Evolutionary conservation across 2,329 filamentous ascomycete genomes (phyloP).

Genomic region (Cordyceps sp.): DNA sequence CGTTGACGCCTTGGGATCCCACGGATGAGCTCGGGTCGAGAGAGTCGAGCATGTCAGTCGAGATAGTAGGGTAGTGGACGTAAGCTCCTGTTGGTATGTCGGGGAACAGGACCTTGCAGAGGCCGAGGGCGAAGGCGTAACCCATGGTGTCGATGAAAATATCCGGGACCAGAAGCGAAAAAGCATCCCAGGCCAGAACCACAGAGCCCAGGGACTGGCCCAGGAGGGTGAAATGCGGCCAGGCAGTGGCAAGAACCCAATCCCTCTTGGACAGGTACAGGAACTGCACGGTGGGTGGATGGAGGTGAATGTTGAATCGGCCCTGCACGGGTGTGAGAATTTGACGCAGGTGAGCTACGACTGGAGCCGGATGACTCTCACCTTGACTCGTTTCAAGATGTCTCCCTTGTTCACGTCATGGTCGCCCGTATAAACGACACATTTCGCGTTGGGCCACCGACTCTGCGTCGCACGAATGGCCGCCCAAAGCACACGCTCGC

Average conservation of each 20-base stretch:
- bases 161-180: conserved; percentile 81
- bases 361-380: conserved; percentile 17
- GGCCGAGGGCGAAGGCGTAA: conserved; percentile 76
- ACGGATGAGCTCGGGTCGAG: conserved; percentile 45
- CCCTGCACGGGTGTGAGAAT: conserved; percentile 26
- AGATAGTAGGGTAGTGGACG: conserved; percentile 96
- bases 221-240: conserved; percentile 81
- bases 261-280: conserved; percentile 79
- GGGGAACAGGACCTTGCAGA: conserved; percentile 70
- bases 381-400: conserved; percentile 65
- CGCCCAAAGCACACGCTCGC: conserved; percentile 91
- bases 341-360: background rate
- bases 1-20: conserved; percentile 60
- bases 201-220: conserved; percentile 89
- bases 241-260: conserved; percentile 74
- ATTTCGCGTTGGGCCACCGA: conserved; percentile 75
- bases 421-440: conserved; percentile 89
- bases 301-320: conserved; percentile 83
- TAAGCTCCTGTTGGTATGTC: conserved; percentile 76
- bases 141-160: conserved; percentile 97
- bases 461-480: conserved; percentile 82
- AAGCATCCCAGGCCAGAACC: conserved; percentile 78
- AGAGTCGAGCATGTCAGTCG: conserved; percentile 87
- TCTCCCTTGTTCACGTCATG: conserved; percentile 68
- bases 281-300: conserved; percentile 69